Base-by-base conservation (phyloP, 495 filamentous ascomycete genomes). In the Hyaloscypha variabilis region DNA sequence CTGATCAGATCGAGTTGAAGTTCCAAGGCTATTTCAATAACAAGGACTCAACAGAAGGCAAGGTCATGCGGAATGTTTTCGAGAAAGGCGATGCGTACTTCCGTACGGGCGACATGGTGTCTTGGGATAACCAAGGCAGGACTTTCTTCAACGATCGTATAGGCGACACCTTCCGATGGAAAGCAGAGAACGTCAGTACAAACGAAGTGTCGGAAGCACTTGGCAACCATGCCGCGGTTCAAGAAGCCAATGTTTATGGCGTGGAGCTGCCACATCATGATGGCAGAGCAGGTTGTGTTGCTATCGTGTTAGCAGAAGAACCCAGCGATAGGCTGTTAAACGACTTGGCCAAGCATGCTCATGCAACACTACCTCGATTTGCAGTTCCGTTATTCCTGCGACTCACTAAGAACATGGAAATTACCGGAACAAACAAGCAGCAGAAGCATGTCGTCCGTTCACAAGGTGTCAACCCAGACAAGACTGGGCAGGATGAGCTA, bases 81-180 rank as follows among this genome's bases (percentile, higher is more conserved):
- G 78, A 73, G 57, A 92, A 92, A 71, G 93, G 91, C 23, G 94
- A 98, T 68, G 88, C 89, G 0, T 97, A 85, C 75, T 97, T 94
- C 82, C 87, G 94, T 0, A 90, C 90, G 0, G 94, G 94, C 8
- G 94, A 98, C 72, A 82, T 97, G 25, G 75, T 97, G 23, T 82
- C 87, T 39, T 85, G 83, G 76, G 90, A 93, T 65, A 61, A 61
- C 1, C 88, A 97, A 64, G 91, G 91, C 8, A 81, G 89, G 17
- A 88, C 88, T 79, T 97, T 83, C 76, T 98, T 98, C 76, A 84
- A 86, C 51, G 95, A 99, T 74, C 90, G 93, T 13, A 89, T 98
- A 42, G 94, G 94, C 58, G 94, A 98, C 71, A 97, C 94, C 0
- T 98, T 92, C 79, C 87, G 94, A 21, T 98, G 94, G 94, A 97